Evolutionary conservation across 495 filamentous ascomycete species (phyloP).

Genomic region (Penicillium bialowiezense): DNA sequence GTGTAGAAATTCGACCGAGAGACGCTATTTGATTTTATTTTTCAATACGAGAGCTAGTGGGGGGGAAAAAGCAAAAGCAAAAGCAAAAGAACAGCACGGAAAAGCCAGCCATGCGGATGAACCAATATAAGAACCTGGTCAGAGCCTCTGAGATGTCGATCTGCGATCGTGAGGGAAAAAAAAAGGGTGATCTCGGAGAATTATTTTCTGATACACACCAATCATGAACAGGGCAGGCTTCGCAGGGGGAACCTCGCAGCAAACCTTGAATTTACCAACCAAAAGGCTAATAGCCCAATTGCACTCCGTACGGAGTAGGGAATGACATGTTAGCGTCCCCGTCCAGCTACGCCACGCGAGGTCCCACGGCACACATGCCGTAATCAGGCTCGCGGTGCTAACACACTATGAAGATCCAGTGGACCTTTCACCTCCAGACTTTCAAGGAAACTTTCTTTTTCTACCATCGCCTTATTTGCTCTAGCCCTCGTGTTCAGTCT

Average conservation of each 20-base stretch:
- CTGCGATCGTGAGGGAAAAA: neutral
- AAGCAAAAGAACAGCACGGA: neutral
- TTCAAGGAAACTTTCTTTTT: neutral
- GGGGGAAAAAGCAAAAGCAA: too few species aligned
- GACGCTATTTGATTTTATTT: too few species aligned
- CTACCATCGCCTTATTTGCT: neutral
- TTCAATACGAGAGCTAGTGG: too few species aligned
- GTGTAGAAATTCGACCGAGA: too few species aligned
- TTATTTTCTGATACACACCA: slow-evolving; percentile 11
- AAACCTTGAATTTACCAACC: neutral
- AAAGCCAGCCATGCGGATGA: neutral
- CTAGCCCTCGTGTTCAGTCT: neutral
- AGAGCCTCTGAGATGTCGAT: neutral
- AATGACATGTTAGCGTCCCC: slow-evolving; percentile 5
- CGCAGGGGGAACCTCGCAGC: neutral
- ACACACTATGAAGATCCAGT: neutral
- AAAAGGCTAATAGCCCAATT: neutral
- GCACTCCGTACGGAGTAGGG: neutral
- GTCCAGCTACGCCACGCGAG: slow-evolving; percentile 24
- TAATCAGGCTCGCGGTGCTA: neutral
- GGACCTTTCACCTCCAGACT: neutral
- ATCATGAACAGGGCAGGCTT: neutral
- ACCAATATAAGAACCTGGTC: neutral
- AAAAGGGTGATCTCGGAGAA: slow-evolving; percentile 26
- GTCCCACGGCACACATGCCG: slow-evolving; percentile 1